A percentile compares a stretch with the other conserved stretches of the same genome.
These are phyloP conservation scores for Hypoxylon subgilvum DNA, from an alignment of 495 filamentous ascomycete species.

Conservation along the genomic window DNA sequence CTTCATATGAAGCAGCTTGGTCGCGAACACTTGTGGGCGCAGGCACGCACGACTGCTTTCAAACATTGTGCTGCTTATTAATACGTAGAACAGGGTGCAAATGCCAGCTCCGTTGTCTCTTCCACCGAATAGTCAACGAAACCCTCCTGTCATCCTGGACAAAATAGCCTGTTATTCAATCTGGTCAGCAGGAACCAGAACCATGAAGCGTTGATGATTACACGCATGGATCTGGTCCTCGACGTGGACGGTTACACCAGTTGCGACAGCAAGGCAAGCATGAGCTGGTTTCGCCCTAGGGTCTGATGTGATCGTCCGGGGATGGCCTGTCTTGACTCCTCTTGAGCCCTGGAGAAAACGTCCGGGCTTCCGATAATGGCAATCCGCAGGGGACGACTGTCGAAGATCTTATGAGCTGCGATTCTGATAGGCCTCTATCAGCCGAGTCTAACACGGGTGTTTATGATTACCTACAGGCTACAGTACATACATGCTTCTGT, in stretches of 20 bases:
- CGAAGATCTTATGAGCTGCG: conserved; percentile 34
- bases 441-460: conserved; percentile 25
- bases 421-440: conserved; percentile 37
- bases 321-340: conserved; percentile 32
- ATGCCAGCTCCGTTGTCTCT: conserved; percentile 24
- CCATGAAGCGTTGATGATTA: conserved; percentile 25
- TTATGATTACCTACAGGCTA: too few species aligned
- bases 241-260: conserved; percentile 38
- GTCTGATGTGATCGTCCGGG: conserved; percentile 34
- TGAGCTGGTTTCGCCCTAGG: conserved; percentile 40
- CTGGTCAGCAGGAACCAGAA: conserved; percentile 2
- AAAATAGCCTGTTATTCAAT: conserved; percentile 23
- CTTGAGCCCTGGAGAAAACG: conserved; percentile 27
- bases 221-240: conserved; percentile 22
- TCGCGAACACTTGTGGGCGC: conserved; percentile 25
- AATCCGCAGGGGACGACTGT: conserved; percentile 31
- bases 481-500: too few species aligned
- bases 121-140: conserved; percentile 20
- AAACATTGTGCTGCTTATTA: conserved; percentile 30
- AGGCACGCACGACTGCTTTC: conserved; percentile 34
- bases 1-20: conserved; percentile 35
- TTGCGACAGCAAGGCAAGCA: conserved; percentile 40
- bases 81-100: conserved; percentile 36
- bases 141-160: conserved; percentile 12
- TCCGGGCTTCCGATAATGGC: conserved; percentile 35